Percentiles rank a stretch among this genome's conserved stretches.
These are phyloP conservation scores for Yamadazyma blattariae DNA, from an alignment of 1,139 yeast species.

Conservation along the genomic window DNA sequence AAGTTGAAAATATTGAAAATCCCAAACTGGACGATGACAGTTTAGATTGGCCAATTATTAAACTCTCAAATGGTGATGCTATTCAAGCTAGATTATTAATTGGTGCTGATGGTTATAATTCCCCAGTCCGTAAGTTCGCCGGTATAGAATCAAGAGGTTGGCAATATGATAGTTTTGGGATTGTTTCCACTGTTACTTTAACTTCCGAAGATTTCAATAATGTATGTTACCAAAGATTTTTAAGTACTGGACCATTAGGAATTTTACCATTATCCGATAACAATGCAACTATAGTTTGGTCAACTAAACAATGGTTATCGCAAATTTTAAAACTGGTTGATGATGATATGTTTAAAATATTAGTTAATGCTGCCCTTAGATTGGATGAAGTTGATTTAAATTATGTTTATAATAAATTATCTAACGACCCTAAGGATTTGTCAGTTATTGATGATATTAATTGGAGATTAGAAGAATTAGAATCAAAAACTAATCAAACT, in stretches of 20 bases:
- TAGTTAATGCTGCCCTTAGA: constrained; percentile 85
- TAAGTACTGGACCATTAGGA: constrained; percentile 92
- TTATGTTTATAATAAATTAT: constrained; percentile 32
- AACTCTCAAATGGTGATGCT: constrained; percentile 61
- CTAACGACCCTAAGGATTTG: constrained; percentile 40
- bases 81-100: constrained; percentile 72
- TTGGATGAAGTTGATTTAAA: constrained; percentile 50
- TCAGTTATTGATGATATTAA: constrained; percentile 60
- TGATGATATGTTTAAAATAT: constrained; percentile 59
- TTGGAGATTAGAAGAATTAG: constrained; percentile 62
- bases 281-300: constrained; percentile 91
- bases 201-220: constrained; percentile 68
- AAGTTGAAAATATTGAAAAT: constrained; percentile 51
- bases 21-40: neutral
- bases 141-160: constrained; percentile 87
- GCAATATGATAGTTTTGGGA: constrained; percentile 85
- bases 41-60: constrained; percentile 73
- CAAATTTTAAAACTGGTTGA: constrained; percentile 56
- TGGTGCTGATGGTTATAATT: constrained; percentile 96
- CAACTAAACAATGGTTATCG: constrained; percentile 77
- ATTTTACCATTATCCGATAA: constrained; percentile 83
- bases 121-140: constrained; percentile 85
- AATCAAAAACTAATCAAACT: constrained; percentile 31
- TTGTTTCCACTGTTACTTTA: constrained; percentile 81
- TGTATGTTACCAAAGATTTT: constrained; percentile 91